Conservation (phyloP, 345 rosid genomes). For the Salix purpurea region DNA sequence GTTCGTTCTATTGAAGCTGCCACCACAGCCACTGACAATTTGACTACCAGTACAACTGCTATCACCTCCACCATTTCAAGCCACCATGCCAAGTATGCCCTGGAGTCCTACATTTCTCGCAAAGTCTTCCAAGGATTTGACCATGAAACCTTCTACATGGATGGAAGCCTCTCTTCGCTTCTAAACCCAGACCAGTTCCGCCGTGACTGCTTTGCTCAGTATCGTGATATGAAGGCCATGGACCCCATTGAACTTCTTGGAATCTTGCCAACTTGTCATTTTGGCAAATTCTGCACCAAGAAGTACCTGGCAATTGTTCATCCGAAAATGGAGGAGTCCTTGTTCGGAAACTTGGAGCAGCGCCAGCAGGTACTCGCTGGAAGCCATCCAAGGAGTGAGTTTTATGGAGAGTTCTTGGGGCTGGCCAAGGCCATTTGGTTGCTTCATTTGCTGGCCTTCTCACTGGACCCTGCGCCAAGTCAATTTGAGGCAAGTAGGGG, state of each 20-base stretch:
- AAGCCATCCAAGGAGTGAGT: slow-evolving; percentile 79
- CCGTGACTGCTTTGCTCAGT: slow-evolving; percentile 78
- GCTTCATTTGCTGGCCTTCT: slow-evolving; percentile 90
- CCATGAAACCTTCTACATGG: slow-evolving; percentile 93
- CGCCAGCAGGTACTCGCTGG: slow-evolving; percentile 56
- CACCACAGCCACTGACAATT: slow-evolving; percentile 30
- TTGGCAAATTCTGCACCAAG: slow-evolving; percentile 82
- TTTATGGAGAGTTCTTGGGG: slow-evolving; percentile 72
- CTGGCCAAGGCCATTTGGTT: slow-evolving; percentile 83
- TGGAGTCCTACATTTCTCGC: slow-evolving; percentile 68
- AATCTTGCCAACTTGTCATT: slow-evolving; percentile 73
- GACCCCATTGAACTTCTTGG: slow-evolving; percentile 87
- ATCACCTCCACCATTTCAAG: slow-evolving; percentile 49
- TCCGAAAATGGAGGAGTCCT: slow-evolving; percentile 91
- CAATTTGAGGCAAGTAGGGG: slow-evolving; percentile 84
- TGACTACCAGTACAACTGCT: slow-evolving; percentile 21
- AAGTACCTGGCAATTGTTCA: slow-evolving; percentile 80
- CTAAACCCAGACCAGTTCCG: slow-evolving; percentile 79
- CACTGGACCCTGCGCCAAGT: slow-evolving; percentile 78
- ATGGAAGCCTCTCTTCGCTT: slow-evolving; percentile 76
- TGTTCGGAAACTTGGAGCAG: slow-evolving; percentile 82
- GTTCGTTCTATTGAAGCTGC: slow-evolving; percentile 92
- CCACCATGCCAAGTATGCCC: slow-evolving; percentile 79
- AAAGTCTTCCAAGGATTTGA: slow-evolving; percentile 83
- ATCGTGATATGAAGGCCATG: slow-evolving; percentile 88